Percentiles rank a stretch among this genome's conserved stretches.
Evolutionary conservation across 2,329 filamentous ascomycete species (phyloP).

Genomic region (Pseudocercospora eumusae): DNA sequence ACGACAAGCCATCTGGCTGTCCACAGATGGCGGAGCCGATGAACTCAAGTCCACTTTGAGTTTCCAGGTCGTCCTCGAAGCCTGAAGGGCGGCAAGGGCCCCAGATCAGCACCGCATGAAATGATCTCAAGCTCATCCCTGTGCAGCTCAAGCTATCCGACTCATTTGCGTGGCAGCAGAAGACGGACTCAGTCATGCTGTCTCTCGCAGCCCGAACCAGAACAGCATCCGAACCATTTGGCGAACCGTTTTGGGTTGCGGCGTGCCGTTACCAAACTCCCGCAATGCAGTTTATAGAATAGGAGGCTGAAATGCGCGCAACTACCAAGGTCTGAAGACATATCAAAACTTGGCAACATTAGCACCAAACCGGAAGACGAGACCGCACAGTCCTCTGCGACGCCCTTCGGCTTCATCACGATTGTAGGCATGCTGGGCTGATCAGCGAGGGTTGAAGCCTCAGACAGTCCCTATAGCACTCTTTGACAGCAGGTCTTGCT

Average conservation of each 20-base stretch:
- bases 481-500: background rate
- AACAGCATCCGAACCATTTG: constrained; percentile 3
- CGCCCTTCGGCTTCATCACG: background rate
- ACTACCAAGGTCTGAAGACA: constrained; percentile 1
- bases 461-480: background rate
- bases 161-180: constrained; percentile 5
- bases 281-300: constrained; percentile 6
- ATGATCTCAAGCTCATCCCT: constrained; percentile 8
- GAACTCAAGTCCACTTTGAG: constrained; percentile 12
- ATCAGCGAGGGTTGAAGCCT: background rate
- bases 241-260: constrained; percentile 10
- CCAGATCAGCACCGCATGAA: constrained; percentile 16
- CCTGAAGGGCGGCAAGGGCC: no score
- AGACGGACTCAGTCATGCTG: background rate
- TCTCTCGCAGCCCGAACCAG: constrained; percentile 2
- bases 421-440: background rate
- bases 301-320: constrained; percentile 10
- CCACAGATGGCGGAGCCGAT: no score
- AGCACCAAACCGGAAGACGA: background rate
- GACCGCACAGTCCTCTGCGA: background rate
- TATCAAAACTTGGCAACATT: background rate
- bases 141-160: constrained; percentile 5
- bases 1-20: background rate
- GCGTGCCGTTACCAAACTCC: constrained; percentile 11
- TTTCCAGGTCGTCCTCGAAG: constrained; percentile 6